Conservation (phyloP, 768 basidiomycete genomes). For the Psilocybe cyanescens region DNA sequence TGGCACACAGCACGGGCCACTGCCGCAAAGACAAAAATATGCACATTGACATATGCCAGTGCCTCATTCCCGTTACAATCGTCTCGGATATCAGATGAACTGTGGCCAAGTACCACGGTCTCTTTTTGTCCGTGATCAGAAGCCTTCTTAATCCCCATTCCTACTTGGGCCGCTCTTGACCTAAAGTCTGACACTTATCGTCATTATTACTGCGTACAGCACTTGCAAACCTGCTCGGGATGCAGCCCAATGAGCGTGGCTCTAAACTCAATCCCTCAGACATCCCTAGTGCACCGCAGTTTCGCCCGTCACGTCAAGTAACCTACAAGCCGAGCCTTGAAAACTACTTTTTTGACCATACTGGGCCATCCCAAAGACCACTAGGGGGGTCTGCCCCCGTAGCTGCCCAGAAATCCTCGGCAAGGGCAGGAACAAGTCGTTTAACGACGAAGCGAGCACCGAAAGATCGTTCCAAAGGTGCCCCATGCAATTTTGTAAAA, state of each 20-base stretch:
- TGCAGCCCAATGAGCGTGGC: not conserved
- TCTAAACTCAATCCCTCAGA: not conserved
- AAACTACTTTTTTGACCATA: not conserved
- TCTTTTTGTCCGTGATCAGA: slow-evolving; percentile 15
- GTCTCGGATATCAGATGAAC: slow-evolving; percentile 15
- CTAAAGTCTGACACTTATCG: slow-evolving; percentile 2
- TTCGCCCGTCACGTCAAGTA: not conserved
- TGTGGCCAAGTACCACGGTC: slow-evolving; percentile 15
- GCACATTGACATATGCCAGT: slow-evolving; percentile 16
- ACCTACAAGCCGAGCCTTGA: not conserved
- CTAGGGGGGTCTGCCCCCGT: not conserved
- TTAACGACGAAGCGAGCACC: not conserved
- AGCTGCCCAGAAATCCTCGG: not conserved
- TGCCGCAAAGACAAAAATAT: slow-evolving; percentile 14
- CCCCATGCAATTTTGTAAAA: not conserved
- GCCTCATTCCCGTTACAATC: slow-evolving; percentile 20
- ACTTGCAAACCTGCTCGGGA: not conserved
- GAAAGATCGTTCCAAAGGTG: not conserved
- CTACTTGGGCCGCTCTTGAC: not conserved
- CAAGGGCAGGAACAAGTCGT: not conserved
- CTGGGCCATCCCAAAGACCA: not conserved
- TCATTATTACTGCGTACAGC: not conserved
- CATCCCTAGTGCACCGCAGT: not conserved
- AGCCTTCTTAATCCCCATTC: slow-evolving; percentile 15
- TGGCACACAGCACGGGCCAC: not conserved